Evolutionary conservation across 2,329 filamentous ascomycete species (phyloP), one percentile per base, ranked within the genome.

Genomic region (Trichoderma lentiforme): DNA sequence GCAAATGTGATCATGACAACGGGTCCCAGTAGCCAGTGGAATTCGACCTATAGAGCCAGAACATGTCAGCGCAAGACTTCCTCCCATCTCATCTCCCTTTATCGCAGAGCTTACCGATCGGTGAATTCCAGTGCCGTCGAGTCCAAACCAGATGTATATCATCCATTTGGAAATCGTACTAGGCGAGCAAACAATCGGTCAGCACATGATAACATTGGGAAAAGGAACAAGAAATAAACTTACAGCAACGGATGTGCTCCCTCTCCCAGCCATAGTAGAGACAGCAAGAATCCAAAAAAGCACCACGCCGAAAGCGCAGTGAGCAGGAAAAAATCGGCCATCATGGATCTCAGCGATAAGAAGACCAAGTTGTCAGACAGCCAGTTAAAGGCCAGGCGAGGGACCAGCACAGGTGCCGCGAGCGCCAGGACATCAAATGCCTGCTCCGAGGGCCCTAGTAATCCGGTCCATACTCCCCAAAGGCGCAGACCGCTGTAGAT

Each of bases 81-180:
- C 30, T 26, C 6, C 9, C 15, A 6, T 51, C 9, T 11, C 6
- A 11, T 14, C 4, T 15, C 14, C 21, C 26, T 21, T n/a, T 9
- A 3, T 21, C 5, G 15, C 9, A 8, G 21, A 57, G 18, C 84
- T 78, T 77, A 86, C 85, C 71, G 88, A 88, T 74, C 84, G 80
- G 62, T 89, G 85, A 56, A 91, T 90, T 8, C 89, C 89, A 4
- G 86, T 89, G 7, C 88, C 93, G 76, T 96, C 93, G 2, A 97
- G 87, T 2, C 93, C 93, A 78, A 97, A 96, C 93, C 93, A 97
- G 74, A 97, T 95, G 87, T 92, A 96, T 2, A 96, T 87, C 93
- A 97, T 95, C 93, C 93, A 97, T 81, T 95, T 94, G 58, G 90
- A 90, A 73, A 96, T 94, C 1, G 91, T 93, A 5, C 85, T 87